These are phyloP conservation scores for Austroboletus festivus DNA, from an alignment of 768 basidiomycete species.

Conservation along the genomic window DNA sequence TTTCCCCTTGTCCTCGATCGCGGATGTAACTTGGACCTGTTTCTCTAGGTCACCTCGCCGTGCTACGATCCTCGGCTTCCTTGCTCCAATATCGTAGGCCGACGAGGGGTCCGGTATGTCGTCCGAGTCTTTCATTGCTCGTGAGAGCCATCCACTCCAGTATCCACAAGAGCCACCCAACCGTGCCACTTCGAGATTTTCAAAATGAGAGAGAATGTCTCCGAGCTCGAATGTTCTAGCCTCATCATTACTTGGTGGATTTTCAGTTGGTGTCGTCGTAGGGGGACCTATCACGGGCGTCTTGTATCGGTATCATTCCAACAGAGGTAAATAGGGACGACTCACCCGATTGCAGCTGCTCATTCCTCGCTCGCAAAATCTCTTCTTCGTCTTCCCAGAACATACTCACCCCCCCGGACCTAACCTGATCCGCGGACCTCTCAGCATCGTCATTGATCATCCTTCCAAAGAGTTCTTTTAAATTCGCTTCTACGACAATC, in stretches of 20 bases:
- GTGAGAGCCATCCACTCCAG: slow-evolving; percentile 31
- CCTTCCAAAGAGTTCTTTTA: slow-evolving; percentile 37
- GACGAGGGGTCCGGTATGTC: neutral
- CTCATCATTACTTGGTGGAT: neutral
- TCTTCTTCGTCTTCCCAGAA: slow-evolving; percentile 30
- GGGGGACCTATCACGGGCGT: neutral
- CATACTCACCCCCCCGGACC: slow-evolving; percentile 12
- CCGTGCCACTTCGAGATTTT: slow-evolving; percentile 35
- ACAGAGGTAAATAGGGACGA: neutral
- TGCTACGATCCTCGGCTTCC: slow-evolving; percentile 15
- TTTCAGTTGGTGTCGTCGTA: neutral
- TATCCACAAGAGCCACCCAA: slow-evolving; percentile 43
- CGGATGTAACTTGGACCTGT: neutral
- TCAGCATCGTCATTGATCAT: neutral
- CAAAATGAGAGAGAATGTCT: slow-evolving; percentile 29
- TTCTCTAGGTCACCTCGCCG: slow-evolving; percentile 12
- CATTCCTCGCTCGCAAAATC: slow-evolving; percentile 1
- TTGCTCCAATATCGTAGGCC: neutral
- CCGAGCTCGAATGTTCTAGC: slow-evolving; percentile 5
- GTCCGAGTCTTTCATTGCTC: neutral
- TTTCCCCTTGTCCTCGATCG: slow-evolving; percentile 15
- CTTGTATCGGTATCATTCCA: neutral
- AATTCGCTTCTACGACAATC: slow-evolving; percentile 49
- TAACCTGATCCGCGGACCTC: neutral
- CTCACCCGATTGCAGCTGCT: slow-evolving; percentile 5